Base-by-base conservation (phyloP, 1,284 basidiomycete species). In the Austropuccinia psidii region DNA sequence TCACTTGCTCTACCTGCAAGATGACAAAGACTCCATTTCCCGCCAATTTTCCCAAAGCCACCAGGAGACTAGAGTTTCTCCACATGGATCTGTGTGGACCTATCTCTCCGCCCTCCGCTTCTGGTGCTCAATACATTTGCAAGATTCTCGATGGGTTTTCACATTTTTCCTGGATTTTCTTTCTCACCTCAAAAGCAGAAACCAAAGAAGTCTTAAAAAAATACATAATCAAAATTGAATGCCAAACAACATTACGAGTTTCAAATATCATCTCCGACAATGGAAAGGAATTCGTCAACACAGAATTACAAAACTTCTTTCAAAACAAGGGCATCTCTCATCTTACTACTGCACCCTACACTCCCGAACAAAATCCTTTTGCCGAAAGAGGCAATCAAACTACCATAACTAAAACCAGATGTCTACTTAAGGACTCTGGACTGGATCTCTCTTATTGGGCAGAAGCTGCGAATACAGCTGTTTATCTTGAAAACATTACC, bases 391-490 rank as follows among this genome's bases (percentile, higher is more conserved):
- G 75, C 27, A 76, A 79, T 75, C 68, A 79, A 0, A 82, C 79
- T 1, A 77, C 77, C 21, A 61, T 79, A 1, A 77, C 79, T 17
- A 75, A 72, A 33, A 75, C 75, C 8, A 66, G 78, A 1, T 77
- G 79, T 0, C 76, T 83, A 75, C 75, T 82, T 0, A 52, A 77
- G 7, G 74, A 76, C 21, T 43, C 79, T 0, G 68, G 75, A 9
- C 76, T 83, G 0, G 80, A 79, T 8, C 72, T 69, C 50, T 75
- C 52, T 31, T 78, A 81, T 8, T 83, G 81, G 82, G 55, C 19
- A 9, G n/a, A n/a, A n/a, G n/a, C n/a, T n/a, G n/a, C n/a, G n/a
- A n/a, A n/a, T n/a, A n/a, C n/a, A n/a, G n/a, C n/a, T n/a, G n/a
- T n/a, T n/a, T n/a, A n/a, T n/a, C 49, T 52, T 9, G 49, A 52